Percentiles rank a stretch among this genome's conserved stretches.
phyloP scores from a whole-genome alignment of 2,329 filamentous ascomycete genomes.

The Phialophora chinensis region DNA sequence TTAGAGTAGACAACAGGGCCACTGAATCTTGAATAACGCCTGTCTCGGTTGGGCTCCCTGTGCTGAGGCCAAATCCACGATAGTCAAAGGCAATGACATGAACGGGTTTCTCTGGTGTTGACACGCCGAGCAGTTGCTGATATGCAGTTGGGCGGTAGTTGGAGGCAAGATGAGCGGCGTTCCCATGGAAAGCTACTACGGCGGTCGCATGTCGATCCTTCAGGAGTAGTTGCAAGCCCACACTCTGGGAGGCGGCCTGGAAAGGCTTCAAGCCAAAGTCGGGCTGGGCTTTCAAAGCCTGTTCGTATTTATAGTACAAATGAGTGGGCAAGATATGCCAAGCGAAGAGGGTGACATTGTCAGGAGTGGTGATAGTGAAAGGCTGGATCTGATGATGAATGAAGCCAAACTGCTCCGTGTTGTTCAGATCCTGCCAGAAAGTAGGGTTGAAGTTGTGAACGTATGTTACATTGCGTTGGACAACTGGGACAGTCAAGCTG shows the following conservation, averaged over 20 bases:
- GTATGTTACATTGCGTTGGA: constrained; percentile 86
- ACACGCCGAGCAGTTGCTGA: constrained; percentile 74
- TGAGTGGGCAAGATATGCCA: constrained; percentile 89
- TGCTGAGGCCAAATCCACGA: constrained; percentile 65
- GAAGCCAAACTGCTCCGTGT: constrained; percentile 40
- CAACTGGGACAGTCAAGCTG: constrained; percentile 68
- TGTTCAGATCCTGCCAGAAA: constrained; percentile 66
- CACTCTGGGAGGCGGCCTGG: constrained; percentile 55
- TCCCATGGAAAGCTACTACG: constrained; percentile 65
- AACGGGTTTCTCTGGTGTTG: constrained; percentile 64
- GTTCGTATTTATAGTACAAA: constrained; percentile 74
- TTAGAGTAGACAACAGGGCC: constrained; percentile 70
- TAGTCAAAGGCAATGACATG: constrained; percentile 87
- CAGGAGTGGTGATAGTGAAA: constrained; percentile 75
- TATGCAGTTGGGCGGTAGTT: constrained; percentile 77
- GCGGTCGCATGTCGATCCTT: constrained; percentile 58
- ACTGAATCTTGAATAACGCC: constrained; percentile 82
- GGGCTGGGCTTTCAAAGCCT: constrained; percentile 53
- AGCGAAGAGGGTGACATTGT: constrained; percentile 78
- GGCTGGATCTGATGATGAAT: constrained; percentile 74
- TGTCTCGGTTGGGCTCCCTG: constrained; percentile 77
- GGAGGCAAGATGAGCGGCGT: constrained; percentile 85
- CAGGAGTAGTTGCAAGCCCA: constrained; percentile 58
- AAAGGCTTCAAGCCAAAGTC: constrained; percentile 35
- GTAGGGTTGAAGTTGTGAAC: constrained; percentile 77